Evolutionary conservation across 2,329 filamentous ascomycete species (phyloP).

Genomic region (Trichophaea hybrida): DNA sequence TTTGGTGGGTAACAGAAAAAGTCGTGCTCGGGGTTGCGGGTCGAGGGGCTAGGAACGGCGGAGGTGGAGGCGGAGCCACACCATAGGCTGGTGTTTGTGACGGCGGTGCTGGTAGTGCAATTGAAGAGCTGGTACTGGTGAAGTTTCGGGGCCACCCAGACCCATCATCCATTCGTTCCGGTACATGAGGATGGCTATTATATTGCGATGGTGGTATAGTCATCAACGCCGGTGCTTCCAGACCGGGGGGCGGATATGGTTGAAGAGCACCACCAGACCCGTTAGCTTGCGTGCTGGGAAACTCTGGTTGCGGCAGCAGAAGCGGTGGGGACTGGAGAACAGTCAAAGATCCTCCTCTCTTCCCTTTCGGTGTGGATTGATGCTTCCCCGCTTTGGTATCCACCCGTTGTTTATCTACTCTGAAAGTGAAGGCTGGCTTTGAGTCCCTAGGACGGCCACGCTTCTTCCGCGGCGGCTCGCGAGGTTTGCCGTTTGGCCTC

Average conservation of each 20-base stretch:
- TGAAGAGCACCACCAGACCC: not conserved
- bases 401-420: not conserved
- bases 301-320: not conserved
- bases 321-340: not conserved
- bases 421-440: not conserved
- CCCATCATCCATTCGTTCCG: not conserved
- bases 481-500: not conserved
- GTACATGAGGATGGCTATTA: not conserved
- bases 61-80: not conserved
- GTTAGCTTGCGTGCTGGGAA: not conserved
- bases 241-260: not conserved
- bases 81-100: not conserved
- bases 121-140: not conserved
- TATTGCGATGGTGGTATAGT: not conserved
- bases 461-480: not conserved
- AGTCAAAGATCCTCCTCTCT: not conserved
- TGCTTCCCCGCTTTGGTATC: not conserved
- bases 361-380: not conserved
- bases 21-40: not conserved
- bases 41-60: not conserved
- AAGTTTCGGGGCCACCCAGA: not conserved
- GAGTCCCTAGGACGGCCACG: conserved; percentile 3
- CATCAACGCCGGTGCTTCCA: not conserved
- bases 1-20: not conserved
- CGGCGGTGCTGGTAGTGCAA: not conserved